Conservation (phyloP, 2,329 filamentous ascomycete species). For the Penicillium polonicum region DNA sequence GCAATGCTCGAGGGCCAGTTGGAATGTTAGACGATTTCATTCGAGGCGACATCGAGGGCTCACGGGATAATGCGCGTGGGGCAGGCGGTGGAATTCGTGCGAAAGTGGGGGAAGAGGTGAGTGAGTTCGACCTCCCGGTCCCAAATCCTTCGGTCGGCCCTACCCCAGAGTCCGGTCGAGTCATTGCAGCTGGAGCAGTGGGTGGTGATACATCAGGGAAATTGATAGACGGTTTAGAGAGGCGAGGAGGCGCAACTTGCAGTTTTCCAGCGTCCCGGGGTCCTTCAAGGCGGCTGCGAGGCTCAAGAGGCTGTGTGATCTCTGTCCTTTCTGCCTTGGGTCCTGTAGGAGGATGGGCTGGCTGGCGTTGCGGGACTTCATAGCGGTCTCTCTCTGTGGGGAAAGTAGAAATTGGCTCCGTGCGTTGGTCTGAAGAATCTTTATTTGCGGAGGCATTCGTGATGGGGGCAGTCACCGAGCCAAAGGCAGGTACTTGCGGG, state of each 20-base stretch:
- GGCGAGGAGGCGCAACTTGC: slow-evolving; percentile 28
- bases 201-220: slow-evolving; percentile 36
- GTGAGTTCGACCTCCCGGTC: slow-evolving; percentile 20
- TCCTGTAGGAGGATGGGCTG: slow-evolving; percentile 43
- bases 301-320: slow-evolving; percentile 24
- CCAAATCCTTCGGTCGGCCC: slow-evolving; percentile 22
- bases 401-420: slow-evolving; percentile 2
- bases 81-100: slow-evolving; percentile 26
- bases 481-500: slow-evolving; percentile 46
- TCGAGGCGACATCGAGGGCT: slow-evolving; percentile 38
- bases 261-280: slow-evolving; percentile 23
- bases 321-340: slow-evolving; percentile 44
- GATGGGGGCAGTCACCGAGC: slow-evolving; percentile 36
- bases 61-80: slow-evolving; percentile 31
- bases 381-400: slow-evolving; percentile 27
- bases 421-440: slow-evolving; percentile 15
- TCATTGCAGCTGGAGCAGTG: slow-evolving; percentile 39
- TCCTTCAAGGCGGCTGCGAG: slow-evolving; percentile 27
- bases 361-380: slow-evolving; percentile 20
- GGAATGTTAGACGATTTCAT: slow-evolving; percentile 40
- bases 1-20: slow-evolving; percentile 43
- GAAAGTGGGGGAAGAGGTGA: slow-evolving; percentile 28
- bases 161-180: slow-evolving; percentile 24
- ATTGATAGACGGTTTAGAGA: slow-evolving; percentile 25
- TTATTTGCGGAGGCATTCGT: slow-evolving; percentile 24